Conservation (phyloP, 1,284 basidiomycete genomes). For the Bondarzewia mesenterica region DNA sequence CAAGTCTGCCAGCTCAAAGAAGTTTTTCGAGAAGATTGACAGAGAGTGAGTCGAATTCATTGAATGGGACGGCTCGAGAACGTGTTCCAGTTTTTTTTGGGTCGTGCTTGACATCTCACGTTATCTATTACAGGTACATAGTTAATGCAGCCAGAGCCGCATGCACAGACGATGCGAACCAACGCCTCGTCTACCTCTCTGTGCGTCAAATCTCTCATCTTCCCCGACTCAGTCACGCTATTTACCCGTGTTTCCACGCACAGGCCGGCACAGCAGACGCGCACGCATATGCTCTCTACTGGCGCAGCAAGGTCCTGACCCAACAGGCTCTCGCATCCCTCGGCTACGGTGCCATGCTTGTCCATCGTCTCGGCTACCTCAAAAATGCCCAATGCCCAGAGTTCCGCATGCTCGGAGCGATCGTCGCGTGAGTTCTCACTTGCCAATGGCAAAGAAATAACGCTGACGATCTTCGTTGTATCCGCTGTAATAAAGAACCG, state of each 20-base stretch:
- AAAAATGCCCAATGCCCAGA: conserved; percentile 35
- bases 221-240: conserved; percentile 2
- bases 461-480: background rate
- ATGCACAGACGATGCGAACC: conserved; percentile 34
- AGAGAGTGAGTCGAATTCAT: conserved; percentile 52
- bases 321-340: conserved; percentile 57
- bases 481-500: conserved; percentile 20
- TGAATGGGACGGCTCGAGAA: too few species aligned
- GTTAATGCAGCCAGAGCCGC: conserved; percentile 60
- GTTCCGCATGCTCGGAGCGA: conserved; percentile 29
- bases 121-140: conserved; percentile 46
- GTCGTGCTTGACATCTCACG: background rate
- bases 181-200: conserved; percentile 64
- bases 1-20: conserved; percentile 49
- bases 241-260: too few species aligned
- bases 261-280: conserved; percentile 44
- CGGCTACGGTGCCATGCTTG: conserved; percentile 59
- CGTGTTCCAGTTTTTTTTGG: too few species aligned
- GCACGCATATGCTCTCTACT: conserved; percentile 42
- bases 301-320: conserved; percentile 65
- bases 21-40: conserved; percentile 67
- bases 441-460: background rate
- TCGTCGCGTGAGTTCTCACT: conserved; percentile 29
- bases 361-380: conserved; percentile 57
- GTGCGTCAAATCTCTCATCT: conserved; percentile 26